Evolutionary conservation across 2,329 filamentous ascomycete species (phyloP), one percentile per base, ranked within the genome.

Genomic region (Bipolaris zeicola): DNA sequence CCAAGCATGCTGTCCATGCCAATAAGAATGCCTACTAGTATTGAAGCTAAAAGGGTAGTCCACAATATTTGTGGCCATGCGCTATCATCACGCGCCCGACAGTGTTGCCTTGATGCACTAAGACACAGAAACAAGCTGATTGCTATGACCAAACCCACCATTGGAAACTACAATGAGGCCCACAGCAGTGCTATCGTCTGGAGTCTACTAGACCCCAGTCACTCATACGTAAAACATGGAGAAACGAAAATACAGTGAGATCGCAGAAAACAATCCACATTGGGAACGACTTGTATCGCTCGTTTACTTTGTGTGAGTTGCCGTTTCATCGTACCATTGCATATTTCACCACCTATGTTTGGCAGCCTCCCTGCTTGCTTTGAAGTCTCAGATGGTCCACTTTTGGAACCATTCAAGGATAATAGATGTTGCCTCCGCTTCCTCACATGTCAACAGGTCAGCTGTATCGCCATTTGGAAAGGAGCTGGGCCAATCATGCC

Each of bases 401-500:
- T 65, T 64, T 28, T 50, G 50, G 49, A 75, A 73, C 64, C 71
- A 75, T 2, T 67, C 56, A 42, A 76, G 57, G 20, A 74, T 71
- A 7, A 72, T 64, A n/a, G 51, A 61, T 34, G 73, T 74, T 3
- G 68, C 71, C 37, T 71, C 70, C 33, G 65, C 69, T 41, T 69
- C 68, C 20, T 60, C 38, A 36, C 72, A 75, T 20, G 70, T 75
- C 52, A 69, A 60, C 7, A 52, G 44, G 0, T 57, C 64, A 22
- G 55, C 57, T 2, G 64, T 69, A 44, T 76, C 72, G 1, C 57
- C 61, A 45, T 75, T 74, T 3, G 64, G 42, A 26, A 64, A 67
- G 4, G 66, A 65, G 22, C 67, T 76, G 2, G 78, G 77, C 79
- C 78, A 81, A 41, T 75, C 72, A 57, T 80, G 78, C 6, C 67